These are phyloP conservation scores for Psophocarpus tetragonolobus DNA, from an alignment of 306 rosid species.

Conservation along the genomic window DNA sequence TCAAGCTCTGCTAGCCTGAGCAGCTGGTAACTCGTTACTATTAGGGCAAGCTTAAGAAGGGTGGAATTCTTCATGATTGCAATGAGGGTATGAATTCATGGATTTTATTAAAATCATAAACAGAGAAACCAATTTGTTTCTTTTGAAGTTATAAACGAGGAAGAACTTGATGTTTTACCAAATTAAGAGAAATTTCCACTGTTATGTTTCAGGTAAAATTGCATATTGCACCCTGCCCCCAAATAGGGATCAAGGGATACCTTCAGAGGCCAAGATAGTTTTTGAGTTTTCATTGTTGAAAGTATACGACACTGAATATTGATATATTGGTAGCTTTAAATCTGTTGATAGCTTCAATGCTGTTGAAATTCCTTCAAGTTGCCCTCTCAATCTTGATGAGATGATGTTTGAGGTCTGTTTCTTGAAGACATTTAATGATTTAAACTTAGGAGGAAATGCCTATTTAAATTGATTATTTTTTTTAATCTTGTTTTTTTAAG, in stretches of 20 bases:
- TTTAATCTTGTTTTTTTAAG: too few species aligned
- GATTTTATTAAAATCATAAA: not conserved
- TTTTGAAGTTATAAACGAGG: constrained; percentile 11
- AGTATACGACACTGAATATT: constrained; percentile 74
- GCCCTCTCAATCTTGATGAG: constrained; percentile 63
- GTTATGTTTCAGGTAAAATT: constrained; percentile 74
- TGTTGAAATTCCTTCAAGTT: constrained; percentile 81
- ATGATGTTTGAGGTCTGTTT: constrained; percentile 63
- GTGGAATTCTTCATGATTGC: constrained; percentile 97
- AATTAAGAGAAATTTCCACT: not conserved
- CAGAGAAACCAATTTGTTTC: not conserved
- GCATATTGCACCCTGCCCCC: constrained; percentile 93
- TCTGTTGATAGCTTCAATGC: constrained; percentile 71
- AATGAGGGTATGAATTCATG: constrained; percentile 65
- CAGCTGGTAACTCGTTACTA: constrained; percentile 74
- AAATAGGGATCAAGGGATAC: constrained; percentile 65
- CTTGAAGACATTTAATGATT: not conserved
- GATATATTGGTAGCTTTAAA: constrained; percentile 90
- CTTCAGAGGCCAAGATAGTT: constrained; percentile 74
- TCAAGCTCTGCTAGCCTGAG: constrained; percentile 76
- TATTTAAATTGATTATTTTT: not conserved
- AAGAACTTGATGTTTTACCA: not conserved
- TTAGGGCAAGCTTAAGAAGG: constrained; percentile 95
- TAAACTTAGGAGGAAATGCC: not conserved
- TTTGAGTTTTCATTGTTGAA: constrained; percentile 73